Conservation (phyloP, 129 eudicot genomes). For the Tagetes patula region DNA sequence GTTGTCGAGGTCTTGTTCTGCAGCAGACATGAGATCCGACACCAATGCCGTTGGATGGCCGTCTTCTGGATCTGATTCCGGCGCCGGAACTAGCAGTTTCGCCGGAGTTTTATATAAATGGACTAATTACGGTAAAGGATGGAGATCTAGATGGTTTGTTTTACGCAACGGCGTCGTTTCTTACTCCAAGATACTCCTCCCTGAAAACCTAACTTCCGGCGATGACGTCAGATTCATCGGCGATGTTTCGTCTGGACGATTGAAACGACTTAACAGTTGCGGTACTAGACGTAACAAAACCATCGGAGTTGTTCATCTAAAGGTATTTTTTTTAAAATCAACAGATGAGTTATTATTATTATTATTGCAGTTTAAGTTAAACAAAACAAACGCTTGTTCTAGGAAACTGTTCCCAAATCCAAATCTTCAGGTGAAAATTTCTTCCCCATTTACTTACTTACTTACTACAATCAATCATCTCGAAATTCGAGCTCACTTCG, state of each 20-base stretch:
- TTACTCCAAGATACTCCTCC: constrained; percentile 60
- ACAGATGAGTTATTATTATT: not conserved
- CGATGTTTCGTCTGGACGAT: constrained; percentile 35
- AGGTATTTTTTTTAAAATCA: constrained; percentile 38
- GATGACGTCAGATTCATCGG: constrained; percentile 75
- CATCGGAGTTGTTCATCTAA: constrained; percentile 63
- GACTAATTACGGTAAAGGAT: constrained; percentile 91
- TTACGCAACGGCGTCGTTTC: constrained; percentile 71
- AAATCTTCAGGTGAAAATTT: constrained; percentile 22
- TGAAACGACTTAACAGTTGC: constrained; percentile 39
- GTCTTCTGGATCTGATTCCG: constrained; percentile 57
- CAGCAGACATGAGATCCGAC: constrained; percentile 61
- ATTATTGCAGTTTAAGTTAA: no score
- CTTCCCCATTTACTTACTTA: not conserved
- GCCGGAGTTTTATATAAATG: constrained; percentile 81
- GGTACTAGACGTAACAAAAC: constrained; percentile 35
- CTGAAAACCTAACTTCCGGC: constrained; percentile 41
- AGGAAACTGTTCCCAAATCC: constrained; percentile 30
- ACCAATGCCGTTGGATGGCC: constrained; percentile 48
- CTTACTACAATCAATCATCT: constrained; percentile 21
- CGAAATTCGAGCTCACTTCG: constrained; percentile 19
- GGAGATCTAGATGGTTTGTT: constrained; percentile 95
- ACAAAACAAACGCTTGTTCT: constrained; percentile 4
- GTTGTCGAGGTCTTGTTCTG: constrained; percentile 51
- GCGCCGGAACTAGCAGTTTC: constrained; percentile 41